Conservation (phyloP, 2,329 filamentous ascomycete species). For the Cadophora gregata region DNA sequence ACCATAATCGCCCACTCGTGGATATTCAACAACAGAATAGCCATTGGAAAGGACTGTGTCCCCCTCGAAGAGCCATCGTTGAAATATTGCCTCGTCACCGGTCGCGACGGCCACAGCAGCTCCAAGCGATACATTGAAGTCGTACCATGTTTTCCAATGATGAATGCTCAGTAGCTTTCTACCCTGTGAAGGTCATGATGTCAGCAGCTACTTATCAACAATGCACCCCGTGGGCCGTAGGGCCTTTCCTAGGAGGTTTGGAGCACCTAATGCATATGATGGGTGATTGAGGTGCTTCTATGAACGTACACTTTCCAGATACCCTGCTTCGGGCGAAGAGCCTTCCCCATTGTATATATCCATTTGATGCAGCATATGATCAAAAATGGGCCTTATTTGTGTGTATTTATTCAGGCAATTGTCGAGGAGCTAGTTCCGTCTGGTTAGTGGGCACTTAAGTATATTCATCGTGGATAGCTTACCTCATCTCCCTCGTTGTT, state of each 20-base stretch:
- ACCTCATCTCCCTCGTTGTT: conserved; percentile 16
- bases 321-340: conserved; percentile 10
- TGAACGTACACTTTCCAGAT: conserved; percentile 3
- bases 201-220: background rate
- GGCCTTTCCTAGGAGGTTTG: background rate
- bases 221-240: too few relatives aligned
- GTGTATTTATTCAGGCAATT: conserved; percentile 5
- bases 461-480: background rate
- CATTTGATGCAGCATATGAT: conserved; percentile 13
- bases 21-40: conserved; percentile 18
- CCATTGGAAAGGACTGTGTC: conserved; percentile 15
- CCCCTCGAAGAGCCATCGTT: conserved; percentile 16
- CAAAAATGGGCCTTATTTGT: background rate
- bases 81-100: conserved; percentile 14
- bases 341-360: conserved; percentile 17
- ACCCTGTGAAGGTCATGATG: background rate
- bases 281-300: background rate
- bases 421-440: conserved; percentile 3
- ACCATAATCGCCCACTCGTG: background rate
- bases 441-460: background rate
- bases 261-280: background rate
- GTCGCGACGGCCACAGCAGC: conserved; percentile 5
- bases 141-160: conserved; percentile 19
- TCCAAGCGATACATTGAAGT: conserved; percentile 3
- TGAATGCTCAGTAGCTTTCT: conserved; percentile 13